Percentiles rank a stretch among this genome's conserved stretches.
phyloP scores from a whole-genome alignment of 2,329 filamentous ascomycete species.

The Epichloe aotearoae region DNA sequence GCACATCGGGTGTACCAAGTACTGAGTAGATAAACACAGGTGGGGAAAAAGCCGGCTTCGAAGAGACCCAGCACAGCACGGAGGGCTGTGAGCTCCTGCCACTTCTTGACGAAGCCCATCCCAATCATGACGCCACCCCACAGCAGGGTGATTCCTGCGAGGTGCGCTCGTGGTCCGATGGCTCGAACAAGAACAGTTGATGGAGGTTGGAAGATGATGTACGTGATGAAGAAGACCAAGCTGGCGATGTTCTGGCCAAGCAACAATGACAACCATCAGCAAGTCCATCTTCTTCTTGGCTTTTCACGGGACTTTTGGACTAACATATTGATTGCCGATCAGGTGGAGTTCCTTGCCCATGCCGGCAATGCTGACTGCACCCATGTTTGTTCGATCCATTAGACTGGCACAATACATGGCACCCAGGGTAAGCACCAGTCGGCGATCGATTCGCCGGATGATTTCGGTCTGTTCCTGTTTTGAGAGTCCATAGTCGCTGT shows the following conservation, averaged over 20 bases:
- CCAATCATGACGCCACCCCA: conserved; percentile 53
- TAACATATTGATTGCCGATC: conserved; percentile 31
- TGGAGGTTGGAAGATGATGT: conserved; percentile 58
- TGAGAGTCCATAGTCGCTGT: conserved; percentile 34
- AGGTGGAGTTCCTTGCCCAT: conserved; percentile 36
- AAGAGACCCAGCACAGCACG: conserved; percentile 48
- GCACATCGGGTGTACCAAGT: conserved; percentile 59
- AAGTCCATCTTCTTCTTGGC: not conserved
- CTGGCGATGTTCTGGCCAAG: conserved; percentile 44
- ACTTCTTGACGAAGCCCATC: conserved; percentile 48
- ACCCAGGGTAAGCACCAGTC: conserved; percentile 48
- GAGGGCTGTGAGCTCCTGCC: conserved; percentile 37
- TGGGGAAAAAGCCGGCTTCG: conserved; percentile 61
- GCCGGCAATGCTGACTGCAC: conserved; percentile 59
- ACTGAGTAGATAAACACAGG: conserved; percentile 57
- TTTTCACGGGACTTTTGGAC: conserved; percentile 6
- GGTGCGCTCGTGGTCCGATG: conserved; percentile 46
- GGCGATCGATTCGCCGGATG: conserved; percentile 54
- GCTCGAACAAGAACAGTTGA: conserved; percentile 56
- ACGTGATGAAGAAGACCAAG: conserved; percentile 62
- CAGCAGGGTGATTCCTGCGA: conserved; percentile 38
- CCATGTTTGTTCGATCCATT: conserved; percentile 69
- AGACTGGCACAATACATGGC: conserved; percentile 61
- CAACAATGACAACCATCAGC: not conserved
- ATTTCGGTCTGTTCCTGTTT: conserved; percentile 52